These are phyloP conservation scores for Phytophthora hibernalis DNA, from an alignment of 352 stramenopile species.

Conservation along the genomic window DNA sequence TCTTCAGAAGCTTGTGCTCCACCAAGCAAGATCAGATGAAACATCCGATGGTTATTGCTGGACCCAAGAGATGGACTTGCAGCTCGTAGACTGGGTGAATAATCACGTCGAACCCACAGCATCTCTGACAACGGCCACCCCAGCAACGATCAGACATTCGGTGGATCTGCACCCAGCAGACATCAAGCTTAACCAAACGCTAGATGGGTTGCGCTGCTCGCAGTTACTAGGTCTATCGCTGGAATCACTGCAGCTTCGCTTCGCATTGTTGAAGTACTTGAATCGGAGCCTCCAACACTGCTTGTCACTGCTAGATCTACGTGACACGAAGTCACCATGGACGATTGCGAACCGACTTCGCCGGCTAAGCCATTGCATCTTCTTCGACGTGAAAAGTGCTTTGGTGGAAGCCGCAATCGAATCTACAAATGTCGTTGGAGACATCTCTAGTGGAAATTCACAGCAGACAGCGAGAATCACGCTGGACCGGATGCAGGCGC, in stretches of 20 bases:
- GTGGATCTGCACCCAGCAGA: conserved; percentile 76
- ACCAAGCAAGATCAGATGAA: conserved; percentile 13
- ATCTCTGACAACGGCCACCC: conserved; percentile 26
- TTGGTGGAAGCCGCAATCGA: conserved; percentile 86
- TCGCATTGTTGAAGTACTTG: conserved; percentile 84
- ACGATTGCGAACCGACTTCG: conserved; percentile 77
- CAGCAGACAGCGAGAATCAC: conserved; percentile 86
- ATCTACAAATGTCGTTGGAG: conserved; percentile 62
- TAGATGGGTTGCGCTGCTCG: conserved; percentile 80
- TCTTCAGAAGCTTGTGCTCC: conserved; percentile 34
- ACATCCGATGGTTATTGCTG: conserved; percentile 33
- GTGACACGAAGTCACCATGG: conserved; percentile 74
- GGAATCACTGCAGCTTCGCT: conserved; percentile 75
- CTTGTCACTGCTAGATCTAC: conserved; percentile 78
- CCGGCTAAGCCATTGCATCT: conserved; percentile 84
- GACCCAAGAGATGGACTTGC: conserved; percentile 78
- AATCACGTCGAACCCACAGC: conserved; percentile 64
- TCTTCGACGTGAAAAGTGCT: conserved; percentile 86
- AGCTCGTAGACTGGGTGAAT: conserved; percentile 91
- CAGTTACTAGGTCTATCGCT: conserved; percentile 62
- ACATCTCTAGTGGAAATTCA: conserved; percentile 52
- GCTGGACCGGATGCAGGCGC: conserved; percentile 82
- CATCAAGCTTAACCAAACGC: conserved; percentile 70
- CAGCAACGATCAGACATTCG: conserved; percentile 42
- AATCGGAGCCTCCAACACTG: conserved; percentile 77